Percentiles rank a stretch among this genome's conserved stretches.
Conservation (phyloP, 306 rosid genomes). For the Betula pendula region DNA sequence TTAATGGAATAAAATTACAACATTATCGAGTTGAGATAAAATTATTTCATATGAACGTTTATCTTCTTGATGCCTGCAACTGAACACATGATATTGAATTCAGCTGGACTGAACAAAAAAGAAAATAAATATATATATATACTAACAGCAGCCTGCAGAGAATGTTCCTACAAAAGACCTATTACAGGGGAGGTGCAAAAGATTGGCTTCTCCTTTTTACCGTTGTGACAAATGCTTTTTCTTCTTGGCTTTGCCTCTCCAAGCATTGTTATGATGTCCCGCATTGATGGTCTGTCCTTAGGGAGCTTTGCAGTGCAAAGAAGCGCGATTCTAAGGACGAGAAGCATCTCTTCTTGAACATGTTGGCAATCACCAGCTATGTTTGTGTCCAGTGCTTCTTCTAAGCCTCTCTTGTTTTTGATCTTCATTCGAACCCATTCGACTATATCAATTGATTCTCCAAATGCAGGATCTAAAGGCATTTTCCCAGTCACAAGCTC, state of each 20-base stretch:
- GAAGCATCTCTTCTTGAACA: constrained; percentile 87
- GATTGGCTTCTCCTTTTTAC: constrained; percentile 48
- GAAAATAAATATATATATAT: neutral
- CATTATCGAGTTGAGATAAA: neutral
- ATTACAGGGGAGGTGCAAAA: constrained; percentile 53
- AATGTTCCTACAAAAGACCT: constrained; percentile 38
- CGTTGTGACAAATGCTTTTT: constrained; percentile 60
- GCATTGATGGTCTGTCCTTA: constrained; percentile 83
- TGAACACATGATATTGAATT: neutral
- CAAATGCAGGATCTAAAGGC: constrained; percentile 64
- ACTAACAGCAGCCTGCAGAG: constrained; percentile 18
- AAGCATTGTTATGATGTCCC: constrained; percentile 75
- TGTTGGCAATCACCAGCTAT: constrained; percentile 72
- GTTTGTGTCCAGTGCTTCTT: constrained; percentile 59
- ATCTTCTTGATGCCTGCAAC: neutral
- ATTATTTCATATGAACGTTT: neutral
- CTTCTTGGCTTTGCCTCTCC: constrained; percentile 94
- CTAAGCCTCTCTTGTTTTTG: constrained; percentile 40
- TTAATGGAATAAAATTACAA: neutral
- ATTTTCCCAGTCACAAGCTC: constrained; percentile 76
- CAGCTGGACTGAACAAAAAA: neutral
- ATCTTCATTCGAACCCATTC: constrained; percentile 64
- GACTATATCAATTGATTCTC: constrained; percentile 55
- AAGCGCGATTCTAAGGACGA: constrained; percentile 78
- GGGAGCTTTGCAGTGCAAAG: constrained; percentile 80